phyloP scores from a whole-genome alignment of 2,329 filamentous ascomycete species.

The Clonostachys solani region DNA sequence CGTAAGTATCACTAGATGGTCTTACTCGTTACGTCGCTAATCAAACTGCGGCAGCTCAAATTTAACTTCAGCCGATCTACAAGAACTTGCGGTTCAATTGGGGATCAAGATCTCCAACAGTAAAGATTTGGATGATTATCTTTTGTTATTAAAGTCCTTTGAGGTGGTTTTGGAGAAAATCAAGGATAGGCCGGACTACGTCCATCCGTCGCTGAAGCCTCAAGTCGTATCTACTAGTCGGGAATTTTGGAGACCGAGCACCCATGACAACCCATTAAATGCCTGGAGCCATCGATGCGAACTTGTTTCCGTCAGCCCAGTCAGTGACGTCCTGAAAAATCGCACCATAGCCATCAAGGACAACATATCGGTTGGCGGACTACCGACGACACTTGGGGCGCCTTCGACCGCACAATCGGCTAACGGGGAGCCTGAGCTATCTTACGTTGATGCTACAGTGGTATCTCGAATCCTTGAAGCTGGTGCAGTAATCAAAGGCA shows the following conservation, averaged over 20 bases:
- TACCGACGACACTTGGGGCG: constrained; percentile 16
- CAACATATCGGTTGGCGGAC: constrained; percentile 18
- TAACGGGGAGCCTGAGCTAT: constrained; percentile 2
- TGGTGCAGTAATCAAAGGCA: constrained; percentile 15
- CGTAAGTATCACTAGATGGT: background rate
- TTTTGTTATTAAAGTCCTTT: constrained; percentile 13
- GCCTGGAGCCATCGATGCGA: constrained; percentile 25
- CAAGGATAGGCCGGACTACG: constrained; percentile 16
- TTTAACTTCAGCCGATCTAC: constrained; percentile 3
- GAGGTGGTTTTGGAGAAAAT: constrained; percentile 17
- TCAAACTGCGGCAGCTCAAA: no score
- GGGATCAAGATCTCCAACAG: constrained; percentile 6
- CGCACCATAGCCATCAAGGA: constrained; percentile 17
- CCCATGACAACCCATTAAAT: constrained; percentile 20
- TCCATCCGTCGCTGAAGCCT: constrained; percentile 13
- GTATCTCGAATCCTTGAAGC: constrained; percentile 16
- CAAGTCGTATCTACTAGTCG: constrained; percentile 5
- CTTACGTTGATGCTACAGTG: constrained; percentile 11
- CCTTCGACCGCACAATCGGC: no score
- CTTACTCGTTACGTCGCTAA: no score
- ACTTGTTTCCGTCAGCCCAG: constrained; percentile 5
- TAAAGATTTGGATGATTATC: constrained; percentile 19
- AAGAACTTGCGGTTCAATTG: constrained; percentile 9
- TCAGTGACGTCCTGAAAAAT: constrained; percentile 7
- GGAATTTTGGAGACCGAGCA: constrained; percentile 10